Percentiles rank a stretch among this genome's conserved stretches.
phyloP scores from a whole-genome alignment of 1,284 basidiomycete genomes.

The Farysia itapuensis region DNA sequence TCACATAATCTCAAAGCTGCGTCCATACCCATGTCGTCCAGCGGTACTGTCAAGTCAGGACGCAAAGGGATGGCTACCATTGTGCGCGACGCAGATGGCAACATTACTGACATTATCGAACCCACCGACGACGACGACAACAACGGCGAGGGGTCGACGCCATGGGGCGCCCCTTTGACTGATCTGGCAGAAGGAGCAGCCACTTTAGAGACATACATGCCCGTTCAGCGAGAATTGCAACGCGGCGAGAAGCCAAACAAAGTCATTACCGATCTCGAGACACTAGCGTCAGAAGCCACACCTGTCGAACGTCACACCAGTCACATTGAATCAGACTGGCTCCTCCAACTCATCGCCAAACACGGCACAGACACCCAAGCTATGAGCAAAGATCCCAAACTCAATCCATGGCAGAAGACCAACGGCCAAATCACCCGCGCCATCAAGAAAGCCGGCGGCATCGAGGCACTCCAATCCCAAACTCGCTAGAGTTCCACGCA shows the following conservation, averaged over 20 bases:
- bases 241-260: not conserved
- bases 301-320: conserved; percentile 70
- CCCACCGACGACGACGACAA: conserved; percentile 63
- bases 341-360: conserved; percentile 70
- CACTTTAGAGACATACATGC: conserved; percentile 15
- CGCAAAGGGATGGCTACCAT: conserved; percentile 80
- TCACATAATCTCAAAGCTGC: not conserved
- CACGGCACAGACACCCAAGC: conserved; percentile 73
- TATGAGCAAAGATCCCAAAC: conserved; percentile 78
- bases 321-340: conserved; percentile 70
- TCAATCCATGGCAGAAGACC: conserved; percentile 85
- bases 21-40: not conserved
- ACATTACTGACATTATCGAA: conserved; percentile 76
- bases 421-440: conserved; percentile 72
- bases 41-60: not conserved
- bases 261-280: conserved; percentile 6
- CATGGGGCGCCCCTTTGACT: conserved; percentile 57
- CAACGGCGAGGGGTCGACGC: conserved; percentile 33
- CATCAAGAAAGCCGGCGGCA: conserved; percentile 41
- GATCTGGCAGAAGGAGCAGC: conserved; percentile 8
- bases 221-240: not conserved
- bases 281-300: conserved; percentile 8
- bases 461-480: too few relatives aligned
- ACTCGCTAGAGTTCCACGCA: too few relatives aligned
- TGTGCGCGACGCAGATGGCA: conserved; percentile 78